These are phyloP conservation scores for Apiospora phragmitis DNA, from an alignment of 2,329 filamentous ascomycete species.

Conservation along the genomic window DNA sequence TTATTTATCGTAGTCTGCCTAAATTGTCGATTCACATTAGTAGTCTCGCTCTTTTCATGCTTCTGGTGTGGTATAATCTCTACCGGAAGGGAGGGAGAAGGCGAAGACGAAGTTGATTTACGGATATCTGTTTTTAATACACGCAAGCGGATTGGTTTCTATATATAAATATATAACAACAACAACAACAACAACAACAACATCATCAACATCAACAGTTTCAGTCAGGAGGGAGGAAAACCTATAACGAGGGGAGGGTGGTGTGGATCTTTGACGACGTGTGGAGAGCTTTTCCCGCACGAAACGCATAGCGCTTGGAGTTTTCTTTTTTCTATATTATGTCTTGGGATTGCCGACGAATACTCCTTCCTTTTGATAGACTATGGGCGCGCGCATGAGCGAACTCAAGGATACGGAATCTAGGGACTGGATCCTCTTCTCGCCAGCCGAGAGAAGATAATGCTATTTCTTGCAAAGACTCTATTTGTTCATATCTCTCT, in stretches of 20 bases:
- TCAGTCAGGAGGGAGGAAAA: not conserved
- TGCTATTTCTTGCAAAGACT: not conserved
- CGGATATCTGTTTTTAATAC: constrained; percentile 6
- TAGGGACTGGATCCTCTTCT: not conserved
- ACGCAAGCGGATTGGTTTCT: not conserved
- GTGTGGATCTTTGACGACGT: not conserved
- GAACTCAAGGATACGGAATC: not conserved
- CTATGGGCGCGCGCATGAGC: not conserved
- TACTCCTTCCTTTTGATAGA: not conserved
- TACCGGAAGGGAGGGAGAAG: not conserved
- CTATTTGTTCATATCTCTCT: not conserved
- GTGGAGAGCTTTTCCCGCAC: not conserved
- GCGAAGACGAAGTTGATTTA: not conserved
- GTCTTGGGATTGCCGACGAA: not conserved
- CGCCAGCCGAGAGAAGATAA: not conserved
- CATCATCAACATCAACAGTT: not conserved
- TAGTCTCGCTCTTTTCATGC: not conserved
- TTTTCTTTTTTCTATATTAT: not conserved
- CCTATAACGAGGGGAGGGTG: not conserved
- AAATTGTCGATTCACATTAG: not conserved
- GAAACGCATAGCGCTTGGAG: not conserved
- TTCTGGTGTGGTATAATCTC: too few relatives aligned
- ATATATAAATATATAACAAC: not conserved
- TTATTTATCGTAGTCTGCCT: constrained; percentile 19
- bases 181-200: not conserved